Base-by-base conservation (phyloP, 495 filamentous ascomycete genomes). In the Aspergillus indologenus region DNA sequence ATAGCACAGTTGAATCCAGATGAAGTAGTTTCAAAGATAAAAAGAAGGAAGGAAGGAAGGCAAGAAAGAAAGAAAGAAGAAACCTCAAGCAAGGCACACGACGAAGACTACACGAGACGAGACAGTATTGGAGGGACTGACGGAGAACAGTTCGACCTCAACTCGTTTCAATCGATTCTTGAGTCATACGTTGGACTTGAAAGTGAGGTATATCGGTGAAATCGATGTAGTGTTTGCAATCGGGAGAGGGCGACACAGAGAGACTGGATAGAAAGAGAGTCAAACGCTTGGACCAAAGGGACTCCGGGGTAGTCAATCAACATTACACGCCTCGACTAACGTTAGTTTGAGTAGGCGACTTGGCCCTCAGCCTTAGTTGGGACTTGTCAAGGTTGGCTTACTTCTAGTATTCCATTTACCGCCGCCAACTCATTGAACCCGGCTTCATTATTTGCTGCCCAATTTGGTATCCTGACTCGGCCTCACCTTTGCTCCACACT, bases 361-460 rank as follows among this genome's bases (percentile, higher is more conserved):
- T n/a, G n/a, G n/a, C n/a, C n/a, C n/a, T n/a, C n/a, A n/a, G n/a
- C n/a, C n/a, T n/a, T n/a, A n/a, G n/a, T n/a, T n/a, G n/a, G n/a
- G 26, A 29, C 45, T 7, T 12, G 19, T 50, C 26, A 50, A 50
- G 47, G 47, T 50, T 50, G 21, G 21, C 26, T 22, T n/a, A n/a
- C n/a, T n/a, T n/a, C n/a, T n/a, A n/a, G n/a, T n/a, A n/a, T n/a
- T n/a, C n/a, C n/a, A 21, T 24, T 51, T 24, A 31, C 48, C 23
- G 48, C 55, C 44, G 54, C 45, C 58, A 61, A 54, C 56, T 54
- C 56, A 64, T 61, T 42, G 46, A 51, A 40, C 48, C 17, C 20
- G 54, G 24, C 43, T 53, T 48, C 34, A 56, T 14, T 31, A 31
- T 49, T 65, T 61, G 62, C 62, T 65, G 62, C 62, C 62, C 62